Percentiles rank a stretch among this genome's conserved stretches.
Conservation (phyloP, 1,139 yeast species). For the Suhomyces wounanorum region DNA sequence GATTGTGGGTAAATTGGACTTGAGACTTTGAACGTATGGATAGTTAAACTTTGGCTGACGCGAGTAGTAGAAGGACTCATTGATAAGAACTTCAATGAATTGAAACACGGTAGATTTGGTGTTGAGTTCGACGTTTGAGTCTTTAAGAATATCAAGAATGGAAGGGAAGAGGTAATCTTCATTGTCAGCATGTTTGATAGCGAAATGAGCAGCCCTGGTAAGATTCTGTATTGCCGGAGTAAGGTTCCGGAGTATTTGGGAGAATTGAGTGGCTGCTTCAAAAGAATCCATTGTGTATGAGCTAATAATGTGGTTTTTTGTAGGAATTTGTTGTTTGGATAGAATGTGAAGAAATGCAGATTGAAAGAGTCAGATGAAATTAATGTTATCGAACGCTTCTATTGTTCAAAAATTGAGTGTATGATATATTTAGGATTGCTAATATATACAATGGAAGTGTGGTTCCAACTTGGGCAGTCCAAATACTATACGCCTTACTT, state of each 20-base stretch:
- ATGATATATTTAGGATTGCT: too few species aligned
- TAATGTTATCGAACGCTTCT: too few species aligned
- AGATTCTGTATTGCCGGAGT: slow-evolving; percentile 65
- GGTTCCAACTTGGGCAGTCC: too few species aligned
- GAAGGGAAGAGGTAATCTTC: slow-evolving; percentile 76
- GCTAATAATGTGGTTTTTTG: neutral
- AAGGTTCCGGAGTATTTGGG: slow-evolving; percentile 58
- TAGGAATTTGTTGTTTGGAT: neutral
- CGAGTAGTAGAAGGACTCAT: slow-evolving; percentile 37
- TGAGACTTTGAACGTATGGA: slow-evolving; percentile 51
- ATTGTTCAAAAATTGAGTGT: too few species aligned
- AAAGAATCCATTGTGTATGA: slow-evolving; percentile 64
- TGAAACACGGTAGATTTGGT: slow-evolving; percentile 66
- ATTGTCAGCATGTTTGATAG: slow-evolving; percentile 58
- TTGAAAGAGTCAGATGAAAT: too few species aligned
- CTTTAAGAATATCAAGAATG: slow-evolving; percentile 65
- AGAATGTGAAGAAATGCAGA: too few species aligned
- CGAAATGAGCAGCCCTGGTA: slow-evolving; percentile 58
- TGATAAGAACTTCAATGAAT: slow-evolving; percentile 61
- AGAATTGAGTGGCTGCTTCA: slow-evolving; percentile 72
- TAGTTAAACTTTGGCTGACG: slow-evolving; percentile 35
- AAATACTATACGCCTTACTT: too few species aligned
- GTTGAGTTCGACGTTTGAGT: slow-evolving; percentile 52
- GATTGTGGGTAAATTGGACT: slow-evolving; percentile 46
- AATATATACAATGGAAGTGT: too few species aligned